Evolutionary conservation across 176 grass and related monocot genomes (phyloP).

Genomic region (Cymbopogon citratus): DNA sequence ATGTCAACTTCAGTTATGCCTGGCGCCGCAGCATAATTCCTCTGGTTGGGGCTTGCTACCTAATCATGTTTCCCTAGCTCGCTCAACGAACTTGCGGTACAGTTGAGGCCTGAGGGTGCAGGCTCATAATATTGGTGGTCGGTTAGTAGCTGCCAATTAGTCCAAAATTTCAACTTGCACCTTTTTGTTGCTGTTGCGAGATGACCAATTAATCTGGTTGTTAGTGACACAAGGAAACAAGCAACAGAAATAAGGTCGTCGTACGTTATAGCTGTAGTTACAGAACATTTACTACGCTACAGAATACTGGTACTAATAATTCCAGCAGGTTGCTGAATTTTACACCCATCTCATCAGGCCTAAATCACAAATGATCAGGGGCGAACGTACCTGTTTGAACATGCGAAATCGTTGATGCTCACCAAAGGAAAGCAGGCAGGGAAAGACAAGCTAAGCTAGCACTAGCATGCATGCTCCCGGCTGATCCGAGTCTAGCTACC

Average conservation of each 20-base stretch:
- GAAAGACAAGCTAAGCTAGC: not conserved
- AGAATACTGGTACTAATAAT: not conserved
- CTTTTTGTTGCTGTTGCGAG: not conserved
- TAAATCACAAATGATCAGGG: not conserved
- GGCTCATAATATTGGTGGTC: constrained; percentile 18
- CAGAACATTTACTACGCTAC: not conserved
- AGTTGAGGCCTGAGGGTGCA: not conserved
- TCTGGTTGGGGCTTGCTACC: constrained; percentile 14
- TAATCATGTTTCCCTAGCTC: constrained; percentile 14
- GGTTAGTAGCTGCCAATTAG: constrained; percentile 13
- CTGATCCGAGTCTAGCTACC: not conserved
- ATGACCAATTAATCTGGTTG: constrained; percentile 12
- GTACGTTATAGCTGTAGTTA: not conserved
- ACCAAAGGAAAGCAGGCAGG: not conserved
- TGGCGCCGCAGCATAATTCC: constrained; percentile 20
- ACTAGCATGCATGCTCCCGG: constrained; percentile 8
- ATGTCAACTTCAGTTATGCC: constrained; percentile 34
- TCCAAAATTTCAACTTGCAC: not conserved
- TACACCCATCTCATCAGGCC: not conserved
- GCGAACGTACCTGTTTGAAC: too few relatives aligned
- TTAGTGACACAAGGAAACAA: not conserved
- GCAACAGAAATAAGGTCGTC: not conserved
- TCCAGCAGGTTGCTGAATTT: not conserved
- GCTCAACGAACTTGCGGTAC: constrained; percentile 6
- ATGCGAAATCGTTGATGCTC: not conserved